Conservation (phyloP, 2,329 filamentous ascomycete species). For the Colletotrichum chlorophyti region DNA sequence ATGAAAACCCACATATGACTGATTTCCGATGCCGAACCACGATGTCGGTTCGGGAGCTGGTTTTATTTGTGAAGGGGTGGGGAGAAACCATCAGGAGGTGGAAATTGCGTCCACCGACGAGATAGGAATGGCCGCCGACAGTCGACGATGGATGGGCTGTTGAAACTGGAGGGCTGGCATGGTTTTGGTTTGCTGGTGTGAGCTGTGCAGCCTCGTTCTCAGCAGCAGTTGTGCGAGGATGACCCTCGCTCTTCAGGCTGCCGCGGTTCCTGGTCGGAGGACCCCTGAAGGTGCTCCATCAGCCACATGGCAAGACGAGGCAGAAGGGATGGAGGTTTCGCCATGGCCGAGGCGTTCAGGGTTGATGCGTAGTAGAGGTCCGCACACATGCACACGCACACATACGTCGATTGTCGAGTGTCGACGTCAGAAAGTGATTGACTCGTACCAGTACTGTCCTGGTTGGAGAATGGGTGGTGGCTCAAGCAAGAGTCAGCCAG, state of each 20-base stretch:
- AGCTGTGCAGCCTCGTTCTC: slow-evolving; percentile 29
- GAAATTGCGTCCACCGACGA: too few species aligned
- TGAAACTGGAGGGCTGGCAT: slow-evolving; percentile 13
- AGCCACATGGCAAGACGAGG: slow-evolving; percentile 26
- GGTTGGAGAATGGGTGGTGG: slow-evolving; percentile 6
- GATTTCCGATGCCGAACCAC: too few species aligned
- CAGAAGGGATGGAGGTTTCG: slow-evolving; percentile 27
- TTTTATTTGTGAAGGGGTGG: too few species aligned
- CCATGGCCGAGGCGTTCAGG: slow-evolving; percentile 19
- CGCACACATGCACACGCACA: too few species aligned
- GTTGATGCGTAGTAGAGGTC: slow-evolving; percentile 14
- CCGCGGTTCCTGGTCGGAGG: slow-evolving; percentile 13
- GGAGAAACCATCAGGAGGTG: too few species aligned
- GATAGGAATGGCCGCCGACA: background rate
- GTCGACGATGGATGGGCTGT: slow-evolving; percentile 7
- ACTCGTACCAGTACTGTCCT: too few species aligned
- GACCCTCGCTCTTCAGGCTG: slow-evolving; percentile 5
- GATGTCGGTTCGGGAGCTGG: too few species aligned
- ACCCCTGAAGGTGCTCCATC: slow-evolving; percentile 18
- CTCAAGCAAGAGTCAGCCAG: slow-evolving; percentile 21
- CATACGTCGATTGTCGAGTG: slow-evolving; percentile 15
- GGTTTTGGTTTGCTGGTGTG: slow-evolving; percentile 11
- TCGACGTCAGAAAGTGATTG: slow-evolving; percentile 28
- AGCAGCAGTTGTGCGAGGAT: slow-evolving; percentile 23
- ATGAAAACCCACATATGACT: too few species aligned